Percentiles rank a stretch among this genome's conserved stretches.
These are phyloP conservation scores for Daldinia vernicosa DNA, from an alignment of 495 filamentous ascomycete genomes.

Conservation along the genomic window DNA sequence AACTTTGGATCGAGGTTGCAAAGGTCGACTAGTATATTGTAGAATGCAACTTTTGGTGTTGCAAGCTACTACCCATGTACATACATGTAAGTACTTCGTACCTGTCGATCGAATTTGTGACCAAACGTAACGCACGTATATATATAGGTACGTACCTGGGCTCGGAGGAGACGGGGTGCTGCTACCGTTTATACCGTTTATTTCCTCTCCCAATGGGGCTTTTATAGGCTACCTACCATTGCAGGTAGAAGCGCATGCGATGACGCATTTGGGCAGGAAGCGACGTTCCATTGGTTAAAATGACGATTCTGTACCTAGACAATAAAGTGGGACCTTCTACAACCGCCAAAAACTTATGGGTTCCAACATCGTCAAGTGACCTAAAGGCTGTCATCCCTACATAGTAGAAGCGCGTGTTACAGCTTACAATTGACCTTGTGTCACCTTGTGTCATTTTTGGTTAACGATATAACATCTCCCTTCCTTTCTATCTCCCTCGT, in stretches of 20 bases:
- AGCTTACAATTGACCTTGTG: neutral
- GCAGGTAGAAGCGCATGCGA: slow-evolving; percentile 13
- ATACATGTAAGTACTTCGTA: neutral
- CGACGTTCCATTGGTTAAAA: slow-evolving; percentile 15
- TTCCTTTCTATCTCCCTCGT: neutral
- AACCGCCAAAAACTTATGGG: neutral
- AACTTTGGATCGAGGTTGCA: no score
- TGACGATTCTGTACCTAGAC: slow-evolving; percentile 1
- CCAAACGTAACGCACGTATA: neutral
- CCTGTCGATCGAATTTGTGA: neutral
- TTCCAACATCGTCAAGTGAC: slow-evolving; percentile 1
- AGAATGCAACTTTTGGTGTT: slow-evolving; percentile 6
- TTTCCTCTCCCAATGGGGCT: slow-evolving; percentile 7
- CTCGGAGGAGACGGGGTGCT: slow-evolving; percentile 15
- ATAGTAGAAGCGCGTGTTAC: neutral
- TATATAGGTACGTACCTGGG: neutral
- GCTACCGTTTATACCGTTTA: neutral
- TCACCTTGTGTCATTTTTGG: neutral
- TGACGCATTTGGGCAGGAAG: slow-evolving; percentile 27
- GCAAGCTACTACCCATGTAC: neutral
- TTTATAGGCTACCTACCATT: neutral
- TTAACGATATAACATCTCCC: neutral
- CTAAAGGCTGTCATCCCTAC: slow-evolving; percentile 2
- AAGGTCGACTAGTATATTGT: no score
- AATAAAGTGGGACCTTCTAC: neutral